Evolutionary conservation across 192 early-diverging fungal genomes (phyloP), one percentile per base, ranked within the genome.

Genomic region (Mortierella claussenii): DNA sequence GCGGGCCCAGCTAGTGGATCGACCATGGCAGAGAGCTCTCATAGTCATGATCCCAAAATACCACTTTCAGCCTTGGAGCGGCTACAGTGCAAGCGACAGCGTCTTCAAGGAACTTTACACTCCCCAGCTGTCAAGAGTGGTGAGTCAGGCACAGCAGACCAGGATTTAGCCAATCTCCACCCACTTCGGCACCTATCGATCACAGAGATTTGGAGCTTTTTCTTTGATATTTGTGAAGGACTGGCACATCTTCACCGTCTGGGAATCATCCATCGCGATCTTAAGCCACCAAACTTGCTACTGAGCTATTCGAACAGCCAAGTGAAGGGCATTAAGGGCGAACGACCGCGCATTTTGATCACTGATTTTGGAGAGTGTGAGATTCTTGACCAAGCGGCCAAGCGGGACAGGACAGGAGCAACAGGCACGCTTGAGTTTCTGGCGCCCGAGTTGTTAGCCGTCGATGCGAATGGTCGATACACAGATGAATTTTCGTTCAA

Each of bases 301-400:
- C 79, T 99, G 28, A 91, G 91, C 23, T 98, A 89, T 76, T 67
- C 74, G 30, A 76, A 65, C 36, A 71, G 80, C 40, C 52, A 34
- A 27, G 42, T 82, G 33, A 82, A 81, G 50, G 82, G 82, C 54
- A 69, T 44, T 27, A 87, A 66, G 21, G 73, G 73, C 24, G 73
- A 76, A 31, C 43, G 85, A 21, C 96, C 96, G 1, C 83, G 91
- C 15, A 83, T 98, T 6, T 78, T 98, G 58, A 90, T 98, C 45
- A 95, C 95, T 0, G 97, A 98, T 82, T 98, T 98, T 87, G 97
- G 97, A 62, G 97, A 98, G 68, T 98, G 97, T 82, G 97, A 97
- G 76, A 83, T 95, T 20, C 55, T 95, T 32, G 89, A 89, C 30
- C 89, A 92, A 15, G 36, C 82, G 3, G 79, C 87, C 34, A 85